Evolutionary conservation across 2,329 filamentous ascomycete genomes (phyloP), one percentile per base, ranked within the genome.

Genomic region (Didymella glomerata): DNA sequence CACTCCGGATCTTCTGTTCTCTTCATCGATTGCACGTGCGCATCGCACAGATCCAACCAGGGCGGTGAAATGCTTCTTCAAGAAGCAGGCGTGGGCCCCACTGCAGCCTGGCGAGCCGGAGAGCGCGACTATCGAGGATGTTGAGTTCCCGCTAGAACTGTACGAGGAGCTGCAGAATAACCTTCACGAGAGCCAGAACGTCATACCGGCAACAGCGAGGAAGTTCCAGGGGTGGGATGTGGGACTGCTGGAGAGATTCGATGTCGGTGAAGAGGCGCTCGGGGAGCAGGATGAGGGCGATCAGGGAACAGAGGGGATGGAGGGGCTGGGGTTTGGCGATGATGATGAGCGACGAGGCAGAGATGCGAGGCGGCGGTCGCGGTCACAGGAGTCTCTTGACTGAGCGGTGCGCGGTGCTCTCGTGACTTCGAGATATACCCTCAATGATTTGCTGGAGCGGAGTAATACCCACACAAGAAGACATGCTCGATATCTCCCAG

Each of bases 201-300:
- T 86, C 16, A 71, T 92, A 9, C 89, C 89, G 1, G 70, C 65
- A 0, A 78, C 78, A 9, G 85, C 88, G 59, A 81, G 86, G 55
- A 77, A 67, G 27, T 90, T 90, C 64, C 81, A 85, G 69, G 84
- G 83, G n/a, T 92, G 89, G 89, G 82, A 83, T 25, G 86, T 92
- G 5, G 88, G 87, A 2, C 71, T 92, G 18, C 69, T 92, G 59
- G 81, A 84, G 62, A 79, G 83, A 59, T 88, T 84, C 76, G 75
- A 79, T 57, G 62, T 64, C 11, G 63, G 56, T 9, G 50, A 59
- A 42, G 56, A 59, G 50, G 25, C 44, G 41, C 41, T 59, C 13
- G 56, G 46, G 20, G 46, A 48, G 6, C 22, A 36, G 16, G 56
- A 54, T 36, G 30, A 27, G 7, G 28, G 10, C 16, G 45, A 20